Percentiles rank a stretch among this genome's conserved stretches.
Evolutionary conservation across 78 protist species (phyloP).

Genomic region (Reticulomyxa filosa): DNA sequence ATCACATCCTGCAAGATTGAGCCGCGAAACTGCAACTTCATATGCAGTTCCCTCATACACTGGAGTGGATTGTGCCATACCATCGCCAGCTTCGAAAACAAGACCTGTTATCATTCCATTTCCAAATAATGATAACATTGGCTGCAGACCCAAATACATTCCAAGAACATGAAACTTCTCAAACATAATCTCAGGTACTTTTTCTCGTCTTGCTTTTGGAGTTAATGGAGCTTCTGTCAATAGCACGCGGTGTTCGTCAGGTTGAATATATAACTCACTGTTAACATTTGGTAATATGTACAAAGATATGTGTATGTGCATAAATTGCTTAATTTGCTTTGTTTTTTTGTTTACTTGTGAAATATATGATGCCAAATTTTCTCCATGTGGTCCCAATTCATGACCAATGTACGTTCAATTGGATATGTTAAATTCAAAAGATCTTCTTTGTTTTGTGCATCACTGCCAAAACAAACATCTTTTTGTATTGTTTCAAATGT

Average conservation of each 20-base stretch:
- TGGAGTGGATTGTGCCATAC: constrained; percentile 68
- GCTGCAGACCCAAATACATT: constrained; percentile 45
- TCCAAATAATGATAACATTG: constrained; percentile 73
- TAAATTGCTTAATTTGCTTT: no score
- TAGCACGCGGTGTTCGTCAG: constrained; percentile 87
- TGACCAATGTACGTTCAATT: constrained; percentile 8
- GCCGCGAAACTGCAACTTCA: constrained; percentile 55
- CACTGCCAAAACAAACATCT: constrained; percentile 70
- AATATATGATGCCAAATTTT: constrained; percentile 10
- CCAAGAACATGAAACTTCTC: constrained; percentile 88
- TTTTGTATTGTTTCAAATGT: constrained; percentile 64
- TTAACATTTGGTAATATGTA: constrained; percentile 83
- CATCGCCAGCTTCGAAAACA: constrained; percentile 89
- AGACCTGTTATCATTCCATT: constrained; percentile 73
- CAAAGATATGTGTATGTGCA: no score
- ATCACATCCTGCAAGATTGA: constrained; percentile 77
- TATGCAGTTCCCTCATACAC: constrained; percentile 78
- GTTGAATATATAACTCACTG: constrained; percentile 78
- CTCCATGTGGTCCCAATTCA: constrained; percentile 41
- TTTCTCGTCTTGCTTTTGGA: constrained; percentile 86
- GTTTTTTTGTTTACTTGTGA: not conserved
- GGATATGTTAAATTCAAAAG: constrained; percentile 33
- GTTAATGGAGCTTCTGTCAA: constrained; percentile 89
- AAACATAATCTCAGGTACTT: constrained; percentile 76
- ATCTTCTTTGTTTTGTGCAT: constrained; percentile 68